Percentiles rank a stretch among this genome's conserved stretches.
Evolutionary conservation across 495 filamentous ascomycete species (phyloP).

Genomic region (Amphirosellinia nigrospora): DNA sequence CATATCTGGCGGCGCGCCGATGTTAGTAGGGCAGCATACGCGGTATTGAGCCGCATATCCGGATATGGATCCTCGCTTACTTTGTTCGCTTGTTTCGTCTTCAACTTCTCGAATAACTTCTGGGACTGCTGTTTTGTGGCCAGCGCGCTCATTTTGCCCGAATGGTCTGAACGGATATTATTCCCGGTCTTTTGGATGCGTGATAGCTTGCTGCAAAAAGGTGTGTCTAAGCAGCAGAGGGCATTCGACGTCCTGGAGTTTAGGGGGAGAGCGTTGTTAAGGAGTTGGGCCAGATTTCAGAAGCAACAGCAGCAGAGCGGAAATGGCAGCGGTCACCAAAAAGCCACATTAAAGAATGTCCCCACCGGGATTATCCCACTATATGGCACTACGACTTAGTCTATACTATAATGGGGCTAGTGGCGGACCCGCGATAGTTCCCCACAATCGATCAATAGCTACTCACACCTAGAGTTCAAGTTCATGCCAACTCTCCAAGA

Average conservation of each 20-base stretch:
- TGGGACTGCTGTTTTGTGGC: conserved; percentile 94
- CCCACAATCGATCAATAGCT: conserved; percentile 20
- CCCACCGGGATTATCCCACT: conserved; percentile 13
- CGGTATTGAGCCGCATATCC: neutral
- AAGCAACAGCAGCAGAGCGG: conserved; percentile 8
- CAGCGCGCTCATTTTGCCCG: conserved; percentile 71
- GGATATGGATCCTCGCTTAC: conserved; percentile 53
- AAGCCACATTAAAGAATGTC: conserved; percentile 34
- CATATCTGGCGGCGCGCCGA: conserved; percentile 68
- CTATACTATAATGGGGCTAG: conserved; percentile 26
- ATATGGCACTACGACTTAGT: neutral
- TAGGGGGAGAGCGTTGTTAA: conserved; percentile 14
- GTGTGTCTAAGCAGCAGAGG: neutral
- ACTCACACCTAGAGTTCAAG: neutral
- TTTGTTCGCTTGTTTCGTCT: conserved; percentile 91
- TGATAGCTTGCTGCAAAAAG: conserved; percentile 29
- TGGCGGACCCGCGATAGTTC: neutral
- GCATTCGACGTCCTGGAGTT: neutral
- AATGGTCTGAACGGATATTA: conserved; percentile 21
- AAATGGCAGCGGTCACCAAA: conserved; percentile 20
- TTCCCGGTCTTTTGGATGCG: conserved; percentile 23
- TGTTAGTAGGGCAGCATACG: conserved; percentile 33
- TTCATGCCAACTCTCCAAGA: conserved; percentile 4
- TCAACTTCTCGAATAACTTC: conserved; percentile 97
- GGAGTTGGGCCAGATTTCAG: conserved; percentile 45